Evolutionary conservation across 768 basidiomycete species (phyloP), one percentile per base, ranked within the genome.

Genomic region (Lyophyllum shimeji): DNA sequence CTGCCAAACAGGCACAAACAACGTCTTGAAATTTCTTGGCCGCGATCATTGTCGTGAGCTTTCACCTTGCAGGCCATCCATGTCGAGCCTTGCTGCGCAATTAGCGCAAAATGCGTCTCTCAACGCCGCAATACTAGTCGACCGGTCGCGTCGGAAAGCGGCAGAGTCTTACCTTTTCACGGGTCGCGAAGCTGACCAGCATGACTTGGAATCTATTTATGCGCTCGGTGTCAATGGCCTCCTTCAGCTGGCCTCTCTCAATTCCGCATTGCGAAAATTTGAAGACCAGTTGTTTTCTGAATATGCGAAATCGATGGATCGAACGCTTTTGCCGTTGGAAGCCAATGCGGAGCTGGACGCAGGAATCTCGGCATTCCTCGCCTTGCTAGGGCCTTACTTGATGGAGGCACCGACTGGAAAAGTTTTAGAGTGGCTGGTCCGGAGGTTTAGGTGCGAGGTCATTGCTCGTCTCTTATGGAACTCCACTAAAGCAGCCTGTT

Each of bases 361-460:
- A 17, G 71, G 74, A 3, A 76, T 98, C 53, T 76, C 77, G 20
- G 74, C 73, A 7, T 89, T 93, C 63, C 65, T 98, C 43, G 71
- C 81, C 40, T 69, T 87, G 42, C 75, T 99, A 15, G 91, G 92
- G 2, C 87, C 86, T 8, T 91, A 89, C 77, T 70, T 98, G 42
- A 78, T 93, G 73, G 87, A 96, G 39, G 76, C 83, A 31, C 89
- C 93, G 0, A 82, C 92, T 0, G 87, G 85, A 18, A 94, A 89
- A 68, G 82, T 92, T 8, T 67, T 99, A 24, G 97, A 99, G 65
- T 99, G 96, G 96, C 81, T 98, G 23, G 93, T 98, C 2, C 78
- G 92, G 64, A 78, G 95, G 54, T 97, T 98, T 72, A 86, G 95
- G 95, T 93, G 60, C 40, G 83, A 63, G 8, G 11, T 18, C 12